These are phyloP conservation scores for Aspergillus coremiiformis DNA, from an alignment of 495 filamentous ascomycete species.

Conservation along the genomic window DNA sequence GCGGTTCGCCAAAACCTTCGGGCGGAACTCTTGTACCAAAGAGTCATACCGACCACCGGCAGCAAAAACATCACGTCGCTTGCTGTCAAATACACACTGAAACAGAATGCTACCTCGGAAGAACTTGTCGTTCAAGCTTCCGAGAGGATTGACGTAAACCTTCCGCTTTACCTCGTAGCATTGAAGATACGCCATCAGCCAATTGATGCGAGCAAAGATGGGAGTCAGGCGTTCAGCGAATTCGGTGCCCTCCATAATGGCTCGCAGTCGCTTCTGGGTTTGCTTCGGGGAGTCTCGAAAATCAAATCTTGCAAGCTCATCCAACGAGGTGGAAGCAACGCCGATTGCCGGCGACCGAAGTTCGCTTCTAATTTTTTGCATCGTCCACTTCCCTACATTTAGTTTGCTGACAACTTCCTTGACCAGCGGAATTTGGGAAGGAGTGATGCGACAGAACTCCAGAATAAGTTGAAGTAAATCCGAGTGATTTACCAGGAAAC, in stretches of 20 bases:
- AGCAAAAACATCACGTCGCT: conserved; percentile 78
- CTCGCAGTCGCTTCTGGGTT: conserved; percentile 62
- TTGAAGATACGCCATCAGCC: conserved; percentile 67
- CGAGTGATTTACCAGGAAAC: conserved; percentile 88
- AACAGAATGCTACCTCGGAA: conserved; percentile 85
- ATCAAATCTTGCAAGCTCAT: conserved; percentile 85
- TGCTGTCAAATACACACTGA: conserved; percentile 83
- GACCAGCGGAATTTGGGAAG: conserved; percentile 56
- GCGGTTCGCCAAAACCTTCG: conserved; percentile 32
- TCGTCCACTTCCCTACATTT: conserved; percentile 74
- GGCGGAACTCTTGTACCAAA: conserved; percentile 54
- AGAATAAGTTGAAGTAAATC: conserved; percentile 77
- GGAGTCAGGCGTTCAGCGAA: conserved; percentile 58
- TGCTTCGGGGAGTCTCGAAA: conserved; percentile 73
- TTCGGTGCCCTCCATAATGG: conserved; percentile 64
- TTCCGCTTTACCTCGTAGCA: conserved; percentile 67
- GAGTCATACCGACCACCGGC: conserved; percentile 91
- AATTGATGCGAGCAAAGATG: conserved; percentile 69
- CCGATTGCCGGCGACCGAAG: conserved; percentile 72
- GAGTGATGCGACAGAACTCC: conserved; percentile 74
- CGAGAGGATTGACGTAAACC: conserved; percentile 77
- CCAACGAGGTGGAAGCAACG: conserved; percentile 80
- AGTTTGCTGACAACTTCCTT: conserved; percentile 85
- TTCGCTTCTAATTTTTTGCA: conserved; percentile 79
- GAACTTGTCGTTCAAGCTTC: conserved; percentile 87